Conservation (phyloP, 768 basidiomycete species). For the Gymnopilus dilepis region DNA sequence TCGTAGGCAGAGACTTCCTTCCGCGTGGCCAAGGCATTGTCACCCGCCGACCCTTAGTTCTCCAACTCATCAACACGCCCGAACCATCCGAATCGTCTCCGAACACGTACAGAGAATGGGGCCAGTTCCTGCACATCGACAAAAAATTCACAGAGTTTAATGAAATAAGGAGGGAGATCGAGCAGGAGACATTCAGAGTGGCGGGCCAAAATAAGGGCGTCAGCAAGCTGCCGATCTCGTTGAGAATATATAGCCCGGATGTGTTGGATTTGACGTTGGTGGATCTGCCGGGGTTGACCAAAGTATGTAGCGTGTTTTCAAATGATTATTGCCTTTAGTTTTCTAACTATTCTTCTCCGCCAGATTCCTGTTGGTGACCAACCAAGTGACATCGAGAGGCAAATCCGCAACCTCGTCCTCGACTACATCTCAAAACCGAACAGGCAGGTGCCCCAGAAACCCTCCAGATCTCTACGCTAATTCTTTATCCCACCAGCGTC, state of each 20-base stretch:
- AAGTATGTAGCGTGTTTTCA: conserved; percentile 53
- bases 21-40: conserved; percentile 93
- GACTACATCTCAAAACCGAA: conserved; percentile 98
- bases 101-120: conserved; percentile 80
- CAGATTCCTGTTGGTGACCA: conserved; percentile 98
- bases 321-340: not conserved
- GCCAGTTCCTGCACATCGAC: conserved; percentile 96
- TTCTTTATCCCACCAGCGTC: conserved; percentile 56
- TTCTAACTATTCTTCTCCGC: not conserved
- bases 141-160: conserved; percentile 95
- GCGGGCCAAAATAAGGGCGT: conserved; percentile 99
- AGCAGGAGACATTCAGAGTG: conserved; percentile 95
- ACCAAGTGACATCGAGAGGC: conserved; percentile 96
- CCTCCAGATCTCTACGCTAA: not conserved
- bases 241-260: conserved; percentile 94
- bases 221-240: conserved; percentile 92
- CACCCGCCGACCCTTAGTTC: conserved; percentile 91
- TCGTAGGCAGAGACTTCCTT: conserved; percentile 93
- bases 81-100: conserved; percentile 53
- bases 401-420: conserved; percentile 92
- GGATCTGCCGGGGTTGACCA: conserved; percentile 95
- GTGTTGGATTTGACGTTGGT: conserved; percentile 96
- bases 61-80: conserved; percentile 95
- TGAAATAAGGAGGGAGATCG: conserved; percentile 95
- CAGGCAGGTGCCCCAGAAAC: conserved; percentile 58